phyloP scores from a whole-genome alignment of 148 eudicot species.

The Camellia sinensis region DNA sequence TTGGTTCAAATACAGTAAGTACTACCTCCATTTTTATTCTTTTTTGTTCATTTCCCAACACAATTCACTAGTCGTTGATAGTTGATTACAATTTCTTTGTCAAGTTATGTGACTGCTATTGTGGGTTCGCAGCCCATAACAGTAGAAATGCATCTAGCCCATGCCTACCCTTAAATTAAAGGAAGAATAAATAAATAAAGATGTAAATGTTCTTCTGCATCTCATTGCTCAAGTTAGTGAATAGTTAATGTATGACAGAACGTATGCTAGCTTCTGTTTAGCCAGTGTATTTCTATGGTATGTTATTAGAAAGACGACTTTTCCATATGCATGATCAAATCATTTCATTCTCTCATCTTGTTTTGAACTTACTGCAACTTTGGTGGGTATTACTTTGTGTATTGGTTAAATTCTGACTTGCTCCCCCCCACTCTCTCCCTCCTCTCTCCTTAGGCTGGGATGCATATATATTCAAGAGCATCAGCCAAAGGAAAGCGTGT shows the following conservation, averaged over 20 bases:
- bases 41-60: not conserved
- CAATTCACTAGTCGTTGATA: not conserved
- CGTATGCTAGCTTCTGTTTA: not conserved
- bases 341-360: conserved; percentile 5
- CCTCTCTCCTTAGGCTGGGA: conserved; percentile 64
- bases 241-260: not conserved
- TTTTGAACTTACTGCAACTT: not conserved
- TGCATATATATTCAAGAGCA: conserved; percentile 90
- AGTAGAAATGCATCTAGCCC: not conserved
- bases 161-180: not conserved
- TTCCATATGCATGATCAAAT: not conserved
- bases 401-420: not conserved
- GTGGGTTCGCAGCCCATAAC: not conserved
- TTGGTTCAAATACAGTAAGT: conserved; percentile 95
- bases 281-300: not conserved
- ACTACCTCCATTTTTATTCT: conserved; percentile 1
- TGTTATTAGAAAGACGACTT: not conserved
- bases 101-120: not conserved
- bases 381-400: not conserved
- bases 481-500: conserved; percentile 97
- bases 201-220: not conserved
- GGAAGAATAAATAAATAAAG: not conserved
- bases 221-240: not conserved
- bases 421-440: not conserved
- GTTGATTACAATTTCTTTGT: not conserved